phyloP scores from a whole-genome alignment of 495 filamentous ascomycete genomes.

The Aspergillus olivimuriae region DNA sequence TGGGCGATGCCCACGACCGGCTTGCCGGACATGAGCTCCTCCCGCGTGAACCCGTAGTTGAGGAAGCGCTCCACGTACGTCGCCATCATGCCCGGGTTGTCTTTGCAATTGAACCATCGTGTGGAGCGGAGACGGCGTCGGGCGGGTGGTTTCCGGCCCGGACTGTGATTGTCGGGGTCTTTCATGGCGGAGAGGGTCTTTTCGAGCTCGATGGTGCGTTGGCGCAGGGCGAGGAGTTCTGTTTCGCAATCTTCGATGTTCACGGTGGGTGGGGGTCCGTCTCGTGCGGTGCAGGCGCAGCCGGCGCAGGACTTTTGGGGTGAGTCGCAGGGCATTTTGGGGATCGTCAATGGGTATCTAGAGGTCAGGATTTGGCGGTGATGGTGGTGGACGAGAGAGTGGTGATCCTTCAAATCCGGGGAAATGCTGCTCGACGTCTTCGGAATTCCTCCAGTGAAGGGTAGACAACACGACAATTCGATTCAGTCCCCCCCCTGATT shows the following conservation, averaged over 20 bases:
- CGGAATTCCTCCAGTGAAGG: too few species aligned
- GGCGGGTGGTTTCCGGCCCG: slow-evolving; percentile 25
- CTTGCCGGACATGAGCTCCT: slow-evolving; percentile 48
- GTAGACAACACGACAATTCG: too few species aligned
- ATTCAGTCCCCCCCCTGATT: too few species aligned
- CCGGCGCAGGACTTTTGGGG: slow-evolving; percentile 30
- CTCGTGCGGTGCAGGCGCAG: slow-evolving; percentile 32
- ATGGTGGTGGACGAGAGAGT: too few species aligned
- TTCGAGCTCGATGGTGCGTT: slow-evolving; percentile 32
- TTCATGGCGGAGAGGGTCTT: slow-evolving; percentile 21
- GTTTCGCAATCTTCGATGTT: slow-evolving; percentile 37
- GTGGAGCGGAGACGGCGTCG: slow-evolving; percentile 44
- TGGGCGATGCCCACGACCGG: slow-evolving; percentile 54
- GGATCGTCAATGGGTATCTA: too few species aligned
- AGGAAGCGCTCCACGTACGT: slow-evolving; percentile 51
- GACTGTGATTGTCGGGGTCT: slow-evolving; percentile 7
- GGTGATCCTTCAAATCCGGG: too few species aligned
- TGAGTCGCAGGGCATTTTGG: slow-evolving; percentile 25
- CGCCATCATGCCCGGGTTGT: slow-evolving; percentile 44
- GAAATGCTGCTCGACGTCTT: too few species aligned
- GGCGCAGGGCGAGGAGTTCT: slow-evolving; percentile 32
- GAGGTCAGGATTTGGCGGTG: too few species aligned
- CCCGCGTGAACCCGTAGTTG: slow-evolving; percentile 48
- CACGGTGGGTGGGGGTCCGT: slow-evolving; percentile 8
- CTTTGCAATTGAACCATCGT: slow-evolving; percentile 41